phyloP scores from a whole-genome alignment of 805 yeast genomes.

The Metschnikowia rubicola region DNA sequence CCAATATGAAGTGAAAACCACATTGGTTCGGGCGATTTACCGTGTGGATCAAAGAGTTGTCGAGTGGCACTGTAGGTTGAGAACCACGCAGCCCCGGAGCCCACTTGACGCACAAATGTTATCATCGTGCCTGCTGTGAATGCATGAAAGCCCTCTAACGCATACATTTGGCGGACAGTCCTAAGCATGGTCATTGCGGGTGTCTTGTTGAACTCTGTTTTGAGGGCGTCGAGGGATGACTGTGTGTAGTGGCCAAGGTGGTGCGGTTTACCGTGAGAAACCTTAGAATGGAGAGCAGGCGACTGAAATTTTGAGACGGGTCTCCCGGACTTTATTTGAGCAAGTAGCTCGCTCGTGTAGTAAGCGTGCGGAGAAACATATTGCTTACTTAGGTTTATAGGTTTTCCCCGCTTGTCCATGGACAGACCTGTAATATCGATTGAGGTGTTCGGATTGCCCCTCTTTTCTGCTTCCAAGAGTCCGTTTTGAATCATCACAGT shows the following conservation, averaged over 20 bases:
- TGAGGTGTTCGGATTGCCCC: conserved; percentile 18
- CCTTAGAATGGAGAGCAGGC: conserved; percentile 3
- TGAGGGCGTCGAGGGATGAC: conserved; percentile 12
- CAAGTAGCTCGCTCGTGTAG: conserved; percentile 32
- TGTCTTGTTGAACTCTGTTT: conserved; percentile 39
- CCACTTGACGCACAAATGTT: conserved; percentile 76
- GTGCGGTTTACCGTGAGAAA: conserved; percentile 7
- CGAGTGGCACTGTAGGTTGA: conserved; percentile 76
- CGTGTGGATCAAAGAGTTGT: conserved; percentile 60
- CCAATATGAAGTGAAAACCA: conserved; percentile 47
- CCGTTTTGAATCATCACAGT: conserved; percentile 76
- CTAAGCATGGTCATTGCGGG: conserved; percentile 54
- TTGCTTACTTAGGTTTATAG: conserved; percentile 25
- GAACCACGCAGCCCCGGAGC: conserved; percentile 78
- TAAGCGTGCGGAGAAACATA: conserved; percentile 44
- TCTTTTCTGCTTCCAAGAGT: conserved; percentile 22
- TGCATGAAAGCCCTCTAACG: conserved; percentile 69
- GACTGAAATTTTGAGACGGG: conserved; percentile 23
- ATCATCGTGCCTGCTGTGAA: conserved; percentile 80
- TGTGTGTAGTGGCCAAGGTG: conserved; percentile 7
- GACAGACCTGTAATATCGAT: conserved; percentile 29
- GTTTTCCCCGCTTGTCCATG: conserved; percentile 22
- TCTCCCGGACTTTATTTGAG: conserved; percentile 24
- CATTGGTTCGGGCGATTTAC: conserved; percentile 24
- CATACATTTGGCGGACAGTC: conserved; percentile 63